phyloP scores from a whole-genome alignment of 768 basidiomycete genomes.

The Infundibulicybe gibba region DNA sequence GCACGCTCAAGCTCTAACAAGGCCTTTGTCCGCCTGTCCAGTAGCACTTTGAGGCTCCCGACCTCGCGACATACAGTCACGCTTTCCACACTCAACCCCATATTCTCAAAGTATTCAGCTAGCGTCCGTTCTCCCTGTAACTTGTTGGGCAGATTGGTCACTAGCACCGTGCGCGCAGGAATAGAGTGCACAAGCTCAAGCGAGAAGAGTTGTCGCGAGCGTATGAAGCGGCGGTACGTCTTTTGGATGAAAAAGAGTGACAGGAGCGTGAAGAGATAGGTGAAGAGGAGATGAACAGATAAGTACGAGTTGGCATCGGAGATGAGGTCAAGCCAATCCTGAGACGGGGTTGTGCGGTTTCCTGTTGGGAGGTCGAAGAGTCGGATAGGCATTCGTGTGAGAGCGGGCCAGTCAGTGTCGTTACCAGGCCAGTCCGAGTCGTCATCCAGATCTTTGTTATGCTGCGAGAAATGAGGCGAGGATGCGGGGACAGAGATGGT shows the following conservation, averaged over 20 bases:
- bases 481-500: background rate
- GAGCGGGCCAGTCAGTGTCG: conserved; percentile 42
- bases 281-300: conserved; percentile 87
- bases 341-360: conserved; percentile 33
- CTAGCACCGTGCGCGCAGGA: conserved; percentile 88
- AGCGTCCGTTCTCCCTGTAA: conserved; percentile 81
- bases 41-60: conserved; percentile 60
- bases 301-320: conserved; percentile 89
- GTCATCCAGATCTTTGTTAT: conserved; percentile 70
- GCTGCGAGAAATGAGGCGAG: conserved; percentile 33
- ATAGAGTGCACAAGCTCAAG: conserved; percentile 94
- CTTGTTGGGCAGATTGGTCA: conserved; percentile 80
- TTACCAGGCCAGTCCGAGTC: conserved; percentile 44
- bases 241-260: conserved; percentile 83
- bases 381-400: conserved; percentile 11
- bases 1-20: conserved; percentile 75
- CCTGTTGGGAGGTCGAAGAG: conserved; percentile 15
- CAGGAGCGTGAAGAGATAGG: conserved; percentile 88
- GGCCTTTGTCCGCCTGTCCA: conserved; percentile 80
- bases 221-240: conserved; percentile 87
- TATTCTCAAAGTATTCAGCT: conserved; percentile 91
- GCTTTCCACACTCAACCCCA: conserved; percentile 87
- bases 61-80: conserved; percentile 88
- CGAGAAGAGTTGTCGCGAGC: conserved; percentile 89
- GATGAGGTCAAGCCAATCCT: conserved; percentile 84